Percentiles rank a stretch among this genome's conserved stretches.
Conservation (phyloP, 768 basidiomycete species). For the Nevesoporus exiguus region DNA sequence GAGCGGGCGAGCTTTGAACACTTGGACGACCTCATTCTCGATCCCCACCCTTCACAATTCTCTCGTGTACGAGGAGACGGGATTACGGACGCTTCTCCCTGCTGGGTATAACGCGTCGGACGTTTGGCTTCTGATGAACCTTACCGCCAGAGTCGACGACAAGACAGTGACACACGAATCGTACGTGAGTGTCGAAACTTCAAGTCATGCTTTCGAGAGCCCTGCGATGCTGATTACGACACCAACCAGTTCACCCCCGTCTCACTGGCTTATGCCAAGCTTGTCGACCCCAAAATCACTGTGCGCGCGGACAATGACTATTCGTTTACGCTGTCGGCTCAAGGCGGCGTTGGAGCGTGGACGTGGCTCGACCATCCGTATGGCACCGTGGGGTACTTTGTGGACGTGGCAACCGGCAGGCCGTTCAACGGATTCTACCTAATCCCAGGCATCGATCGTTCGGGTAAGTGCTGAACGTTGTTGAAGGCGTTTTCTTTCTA, state of each 20-base stretch:
- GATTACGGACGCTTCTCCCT: constrained; percentile 46
- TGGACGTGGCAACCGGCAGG: constrained; percentile 38
- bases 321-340: constrained; percentile 51
- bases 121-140: constrained; percentile 50
- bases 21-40: constrained; percentile 38
- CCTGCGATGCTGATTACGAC: not conserved
- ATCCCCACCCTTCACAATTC: constrained; percentile 52
- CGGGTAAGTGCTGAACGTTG: constrained; percentile 33
- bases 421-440: constrained; percentile 55
- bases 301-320: constrained; percentile 33
- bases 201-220: not conserved
- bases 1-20: constrained; percentile 40
- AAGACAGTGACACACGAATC: constrained; percentile 47
- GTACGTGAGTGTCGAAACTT: constrained; percentile 37
- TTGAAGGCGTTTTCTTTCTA: not conserved
- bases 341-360: constrained; percentile 53
- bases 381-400: constrained; percentile 52
- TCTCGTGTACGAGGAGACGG: constrained; percentile 38
- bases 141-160: constrained; percentile 42
- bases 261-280: constrained; percentile 42
- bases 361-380: constrained; percentile 59
- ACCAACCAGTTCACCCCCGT: constrained; percentile 47
- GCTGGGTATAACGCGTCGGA: constrained; percentile 37
- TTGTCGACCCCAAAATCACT: constrained; percentile 49
- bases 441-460: constrained; percentile 51